Evolutionary conservation across 202 grass and related monocot genomes (phyloP), one percentile per base, ranked within the genome.

Genomic region (Miscanthus sacchariflorus): DNA sequence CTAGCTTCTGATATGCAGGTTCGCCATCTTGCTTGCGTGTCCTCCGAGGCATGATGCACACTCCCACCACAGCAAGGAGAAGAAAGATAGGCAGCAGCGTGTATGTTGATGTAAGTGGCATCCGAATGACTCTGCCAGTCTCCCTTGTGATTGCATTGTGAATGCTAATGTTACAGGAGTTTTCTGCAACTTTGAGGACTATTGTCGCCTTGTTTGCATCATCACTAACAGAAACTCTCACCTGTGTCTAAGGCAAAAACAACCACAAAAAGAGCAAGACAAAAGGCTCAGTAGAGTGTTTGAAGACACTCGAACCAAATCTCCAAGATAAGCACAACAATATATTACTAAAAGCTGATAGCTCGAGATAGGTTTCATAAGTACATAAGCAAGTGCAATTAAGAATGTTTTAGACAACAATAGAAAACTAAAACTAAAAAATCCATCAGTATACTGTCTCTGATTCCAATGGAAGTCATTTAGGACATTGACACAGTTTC

Each of bases 101-200:
- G 83, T 43, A 90, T 49, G 87, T 65, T 66, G 91, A 84, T 54
- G 86, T 77, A 33, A 90, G 81, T 25, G 85, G 84, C 76, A 85
- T 87, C 9, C 84, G 68, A 42, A 66, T 85, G 11, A 85, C 79
- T 70, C 69, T 89, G 69, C 86, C 83, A 73, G 86, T 70, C 70
- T 88, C 93, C 63, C 85, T 91, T 38, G 86, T 39, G 68, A 93
- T 84, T 70, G 89, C 90, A 43, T 77, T 95, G 68, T 72, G 88
- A 68, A 99, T 85, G 74, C 83, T 95, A 78, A 99, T 91, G 46
- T 24, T 88, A 75, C 97, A 99, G 17, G 76, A 82, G 36, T 89
- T 86, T 85, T 86, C 90, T 71, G 80, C 59, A 49, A 89, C 69
- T 86, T 86, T 85, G 38, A 99, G 85, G 89, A 93, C 61, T 85